Evolutionary conservation across 352 stramenopile species (phyloP), one percentile per base, ranked within the genome.

Genomic region (Ophiocytium majus): DNA sequence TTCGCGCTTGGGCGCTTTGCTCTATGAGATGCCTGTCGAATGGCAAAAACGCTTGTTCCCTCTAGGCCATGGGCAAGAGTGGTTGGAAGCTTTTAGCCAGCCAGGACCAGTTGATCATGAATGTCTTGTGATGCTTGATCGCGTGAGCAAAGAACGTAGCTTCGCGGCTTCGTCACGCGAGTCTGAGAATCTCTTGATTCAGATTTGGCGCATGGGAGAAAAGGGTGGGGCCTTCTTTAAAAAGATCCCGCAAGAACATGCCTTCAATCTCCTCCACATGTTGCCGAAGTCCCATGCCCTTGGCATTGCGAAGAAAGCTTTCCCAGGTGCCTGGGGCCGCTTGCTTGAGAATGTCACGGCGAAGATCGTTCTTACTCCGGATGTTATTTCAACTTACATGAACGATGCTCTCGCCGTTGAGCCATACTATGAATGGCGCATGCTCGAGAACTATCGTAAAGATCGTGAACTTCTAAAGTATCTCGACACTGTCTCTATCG

Each of bases 261-360:
- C 57, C 28, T 71, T 71, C 57, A 71, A 23, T 71, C 23, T 71
- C 28, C 28, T 71, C 23, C 23, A 71, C 28, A 23, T 71, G 19
- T 23, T 71, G 23, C 57, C 57, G 57, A 71, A 71, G 57, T 71
- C 57, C 28, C 23, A 23, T 28, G 23, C 57, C 19, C 57, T 71
- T 28, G 19, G 28, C 23, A 71, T 71, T 71, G 57, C 57, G 19
- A 71, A 71, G 57, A 71, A 71, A 71, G 57, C 57, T 28, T 71
- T 71, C 57, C 57, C 57, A 23, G 57, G 57, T 71, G 57, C 57
- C 19, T 71, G 57, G 57, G 57, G 57, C 19, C 23, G 28, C 23
- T 28, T 71, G 19, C 57, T 71, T 28, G 57, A 71, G 57, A 71
- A 71, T 28, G 28, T 23, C 19, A 28, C 19, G 28, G 28, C 57